Base-by-base conservation (phyloP, 306 rosid genomes). In the Fragaria vesca region DNA sequence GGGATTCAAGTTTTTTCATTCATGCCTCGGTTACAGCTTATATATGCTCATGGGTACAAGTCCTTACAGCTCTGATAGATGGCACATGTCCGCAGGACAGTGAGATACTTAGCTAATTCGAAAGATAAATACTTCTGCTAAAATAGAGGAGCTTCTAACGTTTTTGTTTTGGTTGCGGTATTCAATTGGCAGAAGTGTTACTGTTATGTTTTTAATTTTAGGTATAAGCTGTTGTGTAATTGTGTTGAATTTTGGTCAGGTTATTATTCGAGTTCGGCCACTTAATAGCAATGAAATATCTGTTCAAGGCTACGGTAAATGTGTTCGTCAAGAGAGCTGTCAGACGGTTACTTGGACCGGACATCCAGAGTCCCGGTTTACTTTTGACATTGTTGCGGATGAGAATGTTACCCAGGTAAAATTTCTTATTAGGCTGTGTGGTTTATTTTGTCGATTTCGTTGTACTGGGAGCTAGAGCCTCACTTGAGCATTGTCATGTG, bases 381-480 rank as follows among this genome's bases (percentile, higher is more conserved):
- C 99, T 1, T 95, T 95, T 83, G 99, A 95, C 78, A 71, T 91
- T 69, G 99, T 95, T 86, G 97, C 99, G 52, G 99, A 95, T 63
- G 99, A 95, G 91, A 84, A 84, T 65, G 94, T 91, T 81, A 90
- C 90, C 91, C 98, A 95, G 97, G 99, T 89, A 83, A 55, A 18
- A 8, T 84, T 70, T 40, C 28, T 13, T 17, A 32, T 12, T 21
- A 17, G 72, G 70, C 34, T 66, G 40, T 4, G 50, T 78, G 4
- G 15, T 38, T 42, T 43, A 40, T 63, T 26, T 17, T 2, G 1
- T 8, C 36, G 47, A 36, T 21, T 46, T 57, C 46, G n/a, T 78
- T 38, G 11, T 61, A 67, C 36, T 60, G 8, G 71, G 74, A 58
- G 45, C 73, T 4, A 70, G 81, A 79, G 20, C 32, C 77, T 86